Evolutionary conservation across 192 early-diverging fungal genomes (phyloP).

Genomic region (Umbelopsis vinacea): DNA sequence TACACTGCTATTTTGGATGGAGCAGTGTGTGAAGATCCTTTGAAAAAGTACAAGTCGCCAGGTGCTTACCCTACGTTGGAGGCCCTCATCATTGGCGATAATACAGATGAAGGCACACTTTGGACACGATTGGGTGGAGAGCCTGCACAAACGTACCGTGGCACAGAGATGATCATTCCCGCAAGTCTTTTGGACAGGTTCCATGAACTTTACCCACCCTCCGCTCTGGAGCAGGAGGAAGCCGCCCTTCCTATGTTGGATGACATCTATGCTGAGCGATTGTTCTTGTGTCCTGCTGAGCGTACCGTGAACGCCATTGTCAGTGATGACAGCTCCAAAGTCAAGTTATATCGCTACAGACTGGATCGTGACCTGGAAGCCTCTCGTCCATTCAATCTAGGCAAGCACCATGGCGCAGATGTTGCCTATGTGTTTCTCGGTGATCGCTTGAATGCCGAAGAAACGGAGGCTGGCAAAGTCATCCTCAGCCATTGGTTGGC

Average conservation of each 20-base stretch:
- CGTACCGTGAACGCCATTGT: conserved; percentile 4
- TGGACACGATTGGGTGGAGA: background rate
- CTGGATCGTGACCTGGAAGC: background rate
- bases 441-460: background rate
- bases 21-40: background rate
- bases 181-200: background rate
- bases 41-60: background rate
- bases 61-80: background rate
- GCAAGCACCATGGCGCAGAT: background rate
- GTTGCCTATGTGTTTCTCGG: background rate
- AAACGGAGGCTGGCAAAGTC: background rate
- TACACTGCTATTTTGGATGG: background rate
- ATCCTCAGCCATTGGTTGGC: background rate
- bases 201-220: background rate
- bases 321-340: background rate
- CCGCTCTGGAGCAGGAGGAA: background rate
- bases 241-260: background rate
- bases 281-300: background rate
- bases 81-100: conserved; percentile 1
- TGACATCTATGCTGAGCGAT: background rate
- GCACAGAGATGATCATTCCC: background rate
- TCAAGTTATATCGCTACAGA: background rate
- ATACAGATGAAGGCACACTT: background rate
- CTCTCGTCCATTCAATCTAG: background rate
- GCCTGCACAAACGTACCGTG: background rate